phyloP scores from a whole-genome alignment of 2,329 filamentous ascomycete species.

The Alternaria sp. region DNA sequence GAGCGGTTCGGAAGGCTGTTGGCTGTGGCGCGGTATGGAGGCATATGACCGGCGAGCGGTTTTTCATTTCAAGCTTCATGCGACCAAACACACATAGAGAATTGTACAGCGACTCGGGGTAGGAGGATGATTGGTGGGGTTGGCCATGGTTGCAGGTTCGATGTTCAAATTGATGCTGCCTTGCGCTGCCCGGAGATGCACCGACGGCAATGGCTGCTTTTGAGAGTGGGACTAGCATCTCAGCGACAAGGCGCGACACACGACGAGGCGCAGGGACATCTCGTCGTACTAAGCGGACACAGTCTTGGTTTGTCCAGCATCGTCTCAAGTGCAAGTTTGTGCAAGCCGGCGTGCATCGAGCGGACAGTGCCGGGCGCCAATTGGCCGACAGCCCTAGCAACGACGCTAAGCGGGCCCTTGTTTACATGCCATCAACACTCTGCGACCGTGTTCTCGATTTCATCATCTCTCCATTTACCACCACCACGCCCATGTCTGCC shows the following conservation, averaged over 20 bases:
- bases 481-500: slow-evolving; percentile 48
- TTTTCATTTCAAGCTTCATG: slow-evolving; percentile 19
- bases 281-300: slow-evolving; percentile 8
- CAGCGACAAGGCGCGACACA: slow-evolving; percentile 10
- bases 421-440: slow-evolving; percentile 32
- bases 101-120: background rate
- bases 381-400: slow-evolving; percentile 22
- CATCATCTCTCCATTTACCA: slow-evolving; percentile 38
- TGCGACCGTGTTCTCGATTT: slow-evolving; percentile 37
- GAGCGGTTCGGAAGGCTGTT: slow-evolving; percentile 14
- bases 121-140: slow-evolving; percentile 3
- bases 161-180: slow-evolving; percentile 32
- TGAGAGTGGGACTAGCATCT: background rate
- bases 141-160: slow-evolving; percentile 7
- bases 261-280: slow-evolving; percentile 6
- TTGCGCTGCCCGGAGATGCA: slow-evolving; percentile 32
- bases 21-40: background rate
- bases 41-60: slow-evolving; percentile 17
- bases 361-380: slow-evolving; percentile 12
- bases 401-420: slow-evolving; percentile 21
- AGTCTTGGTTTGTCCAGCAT: background rate
- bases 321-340: slow-evolving; percentile 10
- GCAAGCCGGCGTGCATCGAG: slow-evolving; percentile 16
- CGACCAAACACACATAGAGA: background rate
- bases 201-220: slow-evolving; percentile 25